A percentile compares a stretch with the other conserved stretches of the same genome.
Evolutionary conservation across 176 grass and related monocot genomes (phyloP).

Genomic region (Triticum timopheevii): DNA sequence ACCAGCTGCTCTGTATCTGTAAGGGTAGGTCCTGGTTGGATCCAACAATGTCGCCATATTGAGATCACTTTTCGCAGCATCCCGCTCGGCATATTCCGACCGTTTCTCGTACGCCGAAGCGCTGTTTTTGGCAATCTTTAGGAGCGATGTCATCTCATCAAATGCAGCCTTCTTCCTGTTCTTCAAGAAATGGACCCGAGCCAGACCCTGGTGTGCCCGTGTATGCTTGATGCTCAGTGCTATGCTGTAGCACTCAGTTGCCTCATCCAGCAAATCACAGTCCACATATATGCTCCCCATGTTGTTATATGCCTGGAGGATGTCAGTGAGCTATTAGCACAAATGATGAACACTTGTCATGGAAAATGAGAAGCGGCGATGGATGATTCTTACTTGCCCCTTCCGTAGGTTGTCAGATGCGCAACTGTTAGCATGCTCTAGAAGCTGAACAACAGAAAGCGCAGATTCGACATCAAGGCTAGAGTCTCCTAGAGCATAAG

Average conservation of each 20-base stretch:
- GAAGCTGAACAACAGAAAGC: conserved; percentile 72
- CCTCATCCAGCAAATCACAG: conserved; percentile 86
- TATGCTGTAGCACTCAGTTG: conserved; percentile 76
- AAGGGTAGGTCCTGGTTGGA: conserved; percentile 88
- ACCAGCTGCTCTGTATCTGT: conserved; percentile 98
- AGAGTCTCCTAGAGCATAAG: conserved; percentile 83
- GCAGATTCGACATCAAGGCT: conserved; percentile 63
- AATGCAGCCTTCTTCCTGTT: conserved; percentile 78
- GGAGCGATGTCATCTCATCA: conserved; percentile 85
- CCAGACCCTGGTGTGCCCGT: conserved; percentile 91
- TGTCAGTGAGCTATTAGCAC: not conserved
- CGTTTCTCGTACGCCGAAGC: conserved; percentile 91
- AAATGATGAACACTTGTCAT: not conserved
- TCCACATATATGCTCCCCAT: conserved; percentile 98
- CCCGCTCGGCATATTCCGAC: conserved; percentile 87
- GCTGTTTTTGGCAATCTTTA: conserved; percentile 77
- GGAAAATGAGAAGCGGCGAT: not conserved
- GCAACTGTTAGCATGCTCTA: conserved; percentile 84
- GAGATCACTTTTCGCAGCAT: conserved; percentile 78
- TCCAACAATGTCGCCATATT: conserved; percentile 68
- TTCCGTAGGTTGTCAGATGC: conserved; percentile 96
- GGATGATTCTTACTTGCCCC: conserved; percentile 67
- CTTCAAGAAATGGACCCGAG: conserved; percentile 79
- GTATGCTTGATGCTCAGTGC: conserved; percentile 92
- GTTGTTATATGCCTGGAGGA: conserved; percentile 86